These are phyloP conservation scores for Populus hybrid DNA, from an alignment of 441 rosid species.

Conservation along the genomic window DNA sequence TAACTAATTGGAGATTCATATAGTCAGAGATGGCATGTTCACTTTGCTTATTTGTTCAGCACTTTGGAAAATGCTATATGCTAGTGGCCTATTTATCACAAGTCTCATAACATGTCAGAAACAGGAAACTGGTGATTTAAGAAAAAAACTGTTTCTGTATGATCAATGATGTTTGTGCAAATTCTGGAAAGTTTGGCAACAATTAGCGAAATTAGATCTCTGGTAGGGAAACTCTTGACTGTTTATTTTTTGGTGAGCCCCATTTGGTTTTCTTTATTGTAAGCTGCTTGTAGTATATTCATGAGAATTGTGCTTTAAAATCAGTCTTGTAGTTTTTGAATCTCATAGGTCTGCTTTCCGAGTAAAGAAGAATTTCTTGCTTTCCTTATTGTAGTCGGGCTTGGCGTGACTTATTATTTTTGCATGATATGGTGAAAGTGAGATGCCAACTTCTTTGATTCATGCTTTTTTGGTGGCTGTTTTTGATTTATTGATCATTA, in stretches of 20 bases:
- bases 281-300: not conserved
- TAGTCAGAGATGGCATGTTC: not conserved
- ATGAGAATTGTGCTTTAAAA: not conserved
- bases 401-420: not conserved
- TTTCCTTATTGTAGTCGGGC: not conserved
- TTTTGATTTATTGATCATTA: not conserved
- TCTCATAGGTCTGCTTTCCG: not conserved
- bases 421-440: not conserved
- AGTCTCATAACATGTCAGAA: not conserved
- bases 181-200: not conserved
- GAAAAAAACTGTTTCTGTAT: too few species aligned
- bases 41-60: not conserved
- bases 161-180: too few species aligned
- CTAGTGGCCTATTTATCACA: not conserved
- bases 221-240: not conserved
- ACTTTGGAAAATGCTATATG: not conserved
- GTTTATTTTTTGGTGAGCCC: not conserved
- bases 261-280: not conserved
- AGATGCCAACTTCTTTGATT: not conserved
- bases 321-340: not conserved
- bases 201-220: not conserved
- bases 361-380: not conserved
- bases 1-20: not conserved
- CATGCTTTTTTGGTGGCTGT: not conserved
- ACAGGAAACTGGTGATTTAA: not conserved